These are phyloP conservation scores for Scutellaria barbata DNA, from an alignment of 257 asterid species.

Conservation along the genomic window DNA sequence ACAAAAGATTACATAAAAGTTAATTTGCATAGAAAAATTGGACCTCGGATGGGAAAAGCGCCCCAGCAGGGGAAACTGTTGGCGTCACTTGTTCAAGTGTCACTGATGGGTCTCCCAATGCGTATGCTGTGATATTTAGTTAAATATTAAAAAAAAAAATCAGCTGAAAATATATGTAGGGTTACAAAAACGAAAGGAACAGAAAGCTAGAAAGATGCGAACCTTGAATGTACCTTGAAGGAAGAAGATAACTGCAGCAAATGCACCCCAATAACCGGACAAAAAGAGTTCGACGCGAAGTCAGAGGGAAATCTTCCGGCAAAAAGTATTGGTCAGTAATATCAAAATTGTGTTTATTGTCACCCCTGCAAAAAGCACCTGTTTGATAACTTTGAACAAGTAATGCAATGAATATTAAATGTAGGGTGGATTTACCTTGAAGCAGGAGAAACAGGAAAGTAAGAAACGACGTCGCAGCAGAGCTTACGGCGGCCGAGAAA, in stretches of 20 bases:
- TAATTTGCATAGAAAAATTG: slow-evolving; percentile 25
- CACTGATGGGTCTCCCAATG: slow-evolving; percentile 87
- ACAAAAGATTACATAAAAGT: neutral
- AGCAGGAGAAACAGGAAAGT: slow-evolving; percentile 43
- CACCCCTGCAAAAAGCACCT: slow-evolving; percentile 41
- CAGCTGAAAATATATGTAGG: neutral
- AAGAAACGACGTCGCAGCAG: slow-evolving; percentile 62
- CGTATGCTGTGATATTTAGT: slow-evolving; percentile 60
- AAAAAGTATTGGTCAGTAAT: slow-evolving; percentile 31
- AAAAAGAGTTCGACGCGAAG: slow-evolving; percentile 70
- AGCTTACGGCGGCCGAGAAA: slow-evolving; percentile 80
- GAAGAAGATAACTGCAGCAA: slow-evolving; percentile 53
- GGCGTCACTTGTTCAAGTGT: slow-evolving; percentile 92
- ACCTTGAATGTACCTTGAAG: slow-evolving; percentile 89
- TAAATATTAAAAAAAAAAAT: no score
- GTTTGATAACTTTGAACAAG: neutral
- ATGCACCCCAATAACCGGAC: slow-evolving; percentile 53
- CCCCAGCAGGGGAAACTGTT: slow-evolving; percentile 59
- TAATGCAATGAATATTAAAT: neutral
- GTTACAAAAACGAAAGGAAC: neutral
- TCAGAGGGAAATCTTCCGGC: slow-evolving; percentile 40
- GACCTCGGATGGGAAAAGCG: slow-evolving; percentile 92
- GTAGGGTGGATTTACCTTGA: slow-evolving; percentile 42
- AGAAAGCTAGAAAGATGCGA: slow-evolving; percentile 46
- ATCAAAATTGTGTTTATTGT: slow-evolving; percentile 33